Evolutionary conservation across 1,284 basidiomycete species (phyloP).

Genomic region (Boletus smithii): DNA sequence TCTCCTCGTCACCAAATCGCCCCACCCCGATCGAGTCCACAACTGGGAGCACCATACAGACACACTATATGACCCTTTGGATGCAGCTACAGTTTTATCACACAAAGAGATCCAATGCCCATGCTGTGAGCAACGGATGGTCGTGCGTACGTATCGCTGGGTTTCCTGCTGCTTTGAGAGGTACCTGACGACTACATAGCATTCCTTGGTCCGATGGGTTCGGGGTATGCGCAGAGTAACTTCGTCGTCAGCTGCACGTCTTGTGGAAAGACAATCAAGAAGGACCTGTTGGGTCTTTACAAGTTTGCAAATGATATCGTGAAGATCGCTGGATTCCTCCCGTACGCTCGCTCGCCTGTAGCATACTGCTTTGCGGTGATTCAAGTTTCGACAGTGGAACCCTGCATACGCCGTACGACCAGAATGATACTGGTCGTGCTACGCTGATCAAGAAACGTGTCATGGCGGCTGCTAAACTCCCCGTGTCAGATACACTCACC

Average conservation of each 20-base stretch:
- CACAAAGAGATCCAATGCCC: slow-evolving; percentile 11
- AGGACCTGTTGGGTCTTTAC: slow-evolving; percentile 27
- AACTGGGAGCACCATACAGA: slow-evolving; percentile 28
- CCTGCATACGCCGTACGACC: slow-evolving; percentile 16
- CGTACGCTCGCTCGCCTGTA: neutral
- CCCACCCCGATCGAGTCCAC: slow-evolving; percentile 8
- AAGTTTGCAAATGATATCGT: slow-evolving; percentile 31
- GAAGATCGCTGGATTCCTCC: slow-evolving; percentile 6
- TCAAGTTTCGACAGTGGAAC: slow-evolving; percentile 21
- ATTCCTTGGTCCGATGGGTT: slow-evolving; percentile 11
- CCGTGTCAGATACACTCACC: neutral
- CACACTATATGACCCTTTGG: slow-evolving; percentile 33
- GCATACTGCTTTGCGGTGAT: neutral
- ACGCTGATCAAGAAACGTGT: slow-evolving; percentile 22
- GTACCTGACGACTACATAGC: slow-evolving; percentile 18
- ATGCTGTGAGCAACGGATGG: neutral
- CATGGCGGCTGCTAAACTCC: slow-evolving; percentile 3
- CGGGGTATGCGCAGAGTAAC: slow-evolving; percentile 35
- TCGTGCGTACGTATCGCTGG: slow-evolving; percentile 7
- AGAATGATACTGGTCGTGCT: slow-evolving; percentile 22
- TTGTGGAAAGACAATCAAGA: slow-evolving; percentile 29
- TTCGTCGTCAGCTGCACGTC: slow-evolving; percentile 27
- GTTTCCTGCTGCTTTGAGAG: neutral
- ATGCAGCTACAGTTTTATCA: neutral
- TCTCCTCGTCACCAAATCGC: slow-evolving; percentile 14